These are phyloP conservation scores for Barnettozyma californica DNA, from an alignment of 805 yeast genomes.

Conservation along the genomic window DNA sequence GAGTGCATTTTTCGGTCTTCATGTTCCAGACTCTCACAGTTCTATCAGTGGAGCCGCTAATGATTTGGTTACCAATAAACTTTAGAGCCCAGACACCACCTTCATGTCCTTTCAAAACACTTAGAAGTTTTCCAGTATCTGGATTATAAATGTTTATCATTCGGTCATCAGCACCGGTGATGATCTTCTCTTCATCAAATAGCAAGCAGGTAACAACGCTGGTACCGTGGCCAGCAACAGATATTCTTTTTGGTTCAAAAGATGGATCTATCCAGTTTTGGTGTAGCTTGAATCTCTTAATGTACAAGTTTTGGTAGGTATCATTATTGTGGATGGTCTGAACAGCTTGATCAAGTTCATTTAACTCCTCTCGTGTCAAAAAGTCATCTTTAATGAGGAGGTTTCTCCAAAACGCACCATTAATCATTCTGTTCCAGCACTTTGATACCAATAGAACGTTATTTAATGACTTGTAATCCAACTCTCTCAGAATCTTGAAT, in stretches of 20 bases:
- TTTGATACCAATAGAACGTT: conserved; percentile 59
- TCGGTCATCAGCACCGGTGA: conserved; percentile 89
- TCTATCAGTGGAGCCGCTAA: conserved; percentile 92
- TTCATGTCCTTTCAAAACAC: conserved; percentile 76
- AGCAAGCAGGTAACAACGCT: conserved; percentile 94
- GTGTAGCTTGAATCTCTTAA: conserved; percentile 26
- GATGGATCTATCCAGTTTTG: conserved; percentile 76
- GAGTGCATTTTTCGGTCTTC: conserved; percentile 79
- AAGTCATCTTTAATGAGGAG: conserved; percentile 59
- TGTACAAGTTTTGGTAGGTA: conserved; percentile 13
- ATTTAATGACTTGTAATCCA: conserved; percentile 60
- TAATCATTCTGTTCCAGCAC: conserved; percentile 64
- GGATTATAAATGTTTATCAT: conserved; percentile 79
- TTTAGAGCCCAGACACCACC: conserved; percentile 99
- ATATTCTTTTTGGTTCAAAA: conserved; percentile 61
- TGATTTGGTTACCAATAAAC: conserved; percentile 75
- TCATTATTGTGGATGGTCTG: conserved; percentile 3
- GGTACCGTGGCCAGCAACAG: conserved; percentile 64
- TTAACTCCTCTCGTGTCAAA: conserved; percentile 42
- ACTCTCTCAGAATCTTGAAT: conserved; percentile 52
- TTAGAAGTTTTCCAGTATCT: conserved; percentile 56
- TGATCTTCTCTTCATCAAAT: conserved; percentile 83
- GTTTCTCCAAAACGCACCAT: conserved; percentile 64
- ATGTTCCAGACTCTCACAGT: conserved; percentile 94
- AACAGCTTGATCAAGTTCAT: conserved; percentile 17